Evolutionary conservation across 495 filamentous ascomycete species (phyloP).

Genomic region (Trichoderma erinaceum): DNA sequence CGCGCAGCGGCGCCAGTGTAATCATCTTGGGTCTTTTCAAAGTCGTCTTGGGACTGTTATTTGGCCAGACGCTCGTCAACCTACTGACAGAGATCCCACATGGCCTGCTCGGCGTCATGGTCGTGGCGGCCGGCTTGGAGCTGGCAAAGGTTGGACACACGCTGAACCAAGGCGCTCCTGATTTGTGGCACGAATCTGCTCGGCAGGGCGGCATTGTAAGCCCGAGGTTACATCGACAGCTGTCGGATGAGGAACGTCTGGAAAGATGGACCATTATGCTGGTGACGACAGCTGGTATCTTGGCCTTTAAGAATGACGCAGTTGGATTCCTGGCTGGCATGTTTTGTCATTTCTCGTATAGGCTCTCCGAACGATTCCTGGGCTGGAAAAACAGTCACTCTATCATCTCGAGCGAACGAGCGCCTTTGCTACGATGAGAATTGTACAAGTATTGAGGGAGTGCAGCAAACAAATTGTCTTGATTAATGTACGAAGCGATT

Average conservation of each 20-base stretch:
- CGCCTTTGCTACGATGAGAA: background rate
- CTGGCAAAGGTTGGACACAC: constrained; percentile 76
- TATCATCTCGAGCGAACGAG: background rate
- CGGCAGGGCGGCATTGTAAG: constrained; percentile 14
- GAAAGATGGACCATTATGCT: constrained; percentile 83
- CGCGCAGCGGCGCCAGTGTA: constrained; percentile 76
- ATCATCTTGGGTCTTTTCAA: constrained; percentile 75
- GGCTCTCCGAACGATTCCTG: background rate
- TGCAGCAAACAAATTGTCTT: background rate
- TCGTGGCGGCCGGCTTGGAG: constrained; percentile 82
- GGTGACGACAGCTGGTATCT: constrained; percentile 67
- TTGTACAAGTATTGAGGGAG: background rate
- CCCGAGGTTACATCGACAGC: constrained; percentile 22
- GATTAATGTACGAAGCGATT: background rate
- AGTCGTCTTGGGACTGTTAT: constrained; percentile 64
- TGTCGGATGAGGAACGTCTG: constrained; percentile 54
- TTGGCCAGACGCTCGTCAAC: constrained; percentile 61
- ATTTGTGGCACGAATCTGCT: constrained; percentile 39
- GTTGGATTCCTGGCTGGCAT: constrained; percentile 80
- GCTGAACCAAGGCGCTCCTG: constrained; percentile 65
- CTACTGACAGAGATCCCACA: constrained; percentile 65
- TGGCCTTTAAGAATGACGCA: constrained; percentile 87
- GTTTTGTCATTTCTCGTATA: constrained; percentile 45
- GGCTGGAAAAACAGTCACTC: background rate
- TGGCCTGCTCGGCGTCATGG: constrained; percentile 75